These are phyloP conservation scores for Penstemon barbatus DNA, from an alignment of 257 asterid species.

Conservation along the genomic window DNA sequence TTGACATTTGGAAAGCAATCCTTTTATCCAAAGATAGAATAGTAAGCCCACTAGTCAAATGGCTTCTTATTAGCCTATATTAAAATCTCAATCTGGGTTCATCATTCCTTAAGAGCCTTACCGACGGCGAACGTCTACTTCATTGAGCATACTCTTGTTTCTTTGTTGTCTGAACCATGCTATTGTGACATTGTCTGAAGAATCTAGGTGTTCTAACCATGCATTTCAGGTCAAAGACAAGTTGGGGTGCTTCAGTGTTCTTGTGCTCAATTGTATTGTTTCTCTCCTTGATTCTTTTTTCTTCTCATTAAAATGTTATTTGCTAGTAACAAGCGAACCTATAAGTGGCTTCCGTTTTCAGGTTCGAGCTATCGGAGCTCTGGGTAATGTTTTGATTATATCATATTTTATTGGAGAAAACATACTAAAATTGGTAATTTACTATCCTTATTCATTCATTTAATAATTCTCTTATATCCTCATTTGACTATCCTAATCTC, in stretches of 20 bases:
- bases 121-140: too few relatives aligned
- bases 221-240: slow-evolving; percentile 57
- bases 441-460: background rate
- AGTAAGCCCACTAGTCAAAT: too few relatives aligned
- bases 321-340: slow-evolving; percentile 9
- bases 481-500: background rate
- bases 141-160: slow-evolving; percentile 8
- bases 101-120: background rate
- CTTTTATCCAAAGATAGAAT: too few relatives aligned
- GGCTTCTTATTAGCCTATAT: background rate
- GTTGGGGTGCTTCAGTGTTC: slow-evolving; percentile 72
- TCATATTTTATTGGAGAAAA: slow-evolving; percentile 91
- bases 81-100: background rate
- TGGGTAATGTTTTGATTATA: slow-evolving; percentile 73
- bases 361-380: slow-evolving; percentile 89
- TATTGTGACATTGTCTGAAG: background rate
- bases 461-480: background rate
- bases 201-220: slow-evolving; percentile 5
- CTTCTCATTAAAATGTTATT: slow-evolving; percentile 16
- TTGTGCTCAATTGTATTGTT: slow-evolving; percentile 65
- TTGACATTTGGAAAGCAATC: too few relatives aligned
- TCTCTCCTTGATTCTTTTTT: slow-evolving; percentile 28
- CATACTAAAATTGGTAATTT: slow-evolving; percentile 79
- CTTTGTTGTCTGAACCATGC: slow-evolving; percentile 10
- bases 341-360: slow-evolving; percentile 35